Evolutionary conservation across 306 rosid species (phyloP).

Genomic region (Acmispon strigosus): DNA sequence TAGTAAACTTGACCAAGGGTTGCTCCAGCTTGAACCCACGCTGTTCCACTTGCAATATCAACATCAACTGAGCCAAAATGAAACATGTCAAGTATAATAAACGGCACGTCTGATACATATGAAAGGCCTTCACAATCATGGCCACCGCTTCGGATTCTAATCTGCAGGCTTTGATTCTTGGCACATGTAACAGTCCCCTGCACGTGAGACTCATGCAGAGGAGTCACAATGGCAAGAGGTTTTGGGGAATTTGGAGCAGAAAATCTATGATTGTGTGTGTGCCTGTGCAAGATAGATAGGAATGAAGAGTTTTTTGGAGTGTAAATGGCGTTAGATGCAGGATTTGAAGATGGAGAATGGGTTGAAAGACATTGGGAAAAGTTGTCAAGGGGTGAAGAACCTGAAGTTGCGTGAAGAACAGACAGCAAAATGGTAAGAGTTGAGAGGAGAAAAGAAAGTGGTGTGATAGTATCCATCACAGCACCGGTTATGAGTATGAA

Average conservation of each 20-base stretch:
- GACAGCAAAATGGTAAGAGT: not conserved
- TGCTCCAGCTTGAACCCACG: conserved; percentile 32
- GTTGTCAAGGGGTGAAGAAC: conserved; percentile 5
- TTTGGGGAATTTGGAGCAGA: conserved; percentile 8
- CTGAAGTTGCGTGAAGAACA: not conserved
- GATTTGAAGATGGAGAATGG: conserved; percentile 8
- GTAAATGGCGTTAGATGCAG: not conserved
- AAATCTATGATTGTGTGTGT: conserved; percentile 16
- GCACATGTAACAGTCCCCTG: conserved; percentile 25
- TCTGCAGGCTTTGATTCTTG: not conserved
- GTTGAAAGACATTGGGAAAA: conserved; percentile 20
- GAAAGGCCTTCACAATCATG: conserved; percentile 34
- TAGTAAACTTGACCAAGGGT: conserved; percentile 26
- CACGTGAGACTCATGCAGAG: conserved; percentile 12
- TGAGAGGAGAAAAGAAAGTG: conserved; percentile 4
- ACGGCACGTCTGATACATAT: conserved; percentile 29
- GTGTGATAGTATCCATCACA: not conserved
- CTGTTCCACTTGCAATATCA: not conserved
- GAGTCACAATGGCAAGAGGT: conserved; percentile 22
- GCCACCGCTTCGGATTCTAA: conserved; percentile 36
- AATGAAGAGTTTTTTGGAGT: conserved; percentile 12
- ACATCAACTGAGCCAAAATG: not conserved
- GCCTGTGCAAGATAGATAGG: conserved; percentile 4
- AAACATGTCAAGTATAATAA: conserved; percentile 25
- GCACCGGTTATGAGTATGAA: not conserved